Evolutionary conservation across 257 asterid species (phyloP).

Genomic region (Solanum rostratum): DNA sequence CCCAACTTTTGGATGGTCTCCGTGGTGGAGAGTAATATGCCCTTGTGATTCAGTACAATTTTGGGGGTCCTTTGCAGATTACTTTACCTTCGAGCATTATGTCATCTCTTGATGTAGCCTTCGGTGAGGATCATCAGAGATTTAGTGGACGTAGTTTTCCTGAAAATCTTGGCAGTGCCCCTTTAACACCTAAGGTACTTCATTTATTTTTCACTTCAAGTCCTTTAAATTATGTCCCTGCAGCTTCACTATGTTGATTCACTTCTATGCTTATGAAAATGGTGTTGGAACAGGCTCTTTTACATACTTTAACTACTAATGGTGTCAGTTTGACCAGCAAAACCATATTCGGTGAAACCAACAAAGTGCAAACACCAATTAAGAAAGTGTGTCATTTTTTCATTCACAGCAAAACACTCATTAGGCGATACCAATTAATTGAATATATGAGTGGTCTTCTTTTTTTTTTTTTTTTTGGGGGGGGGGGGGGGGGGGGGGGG

Average conservation of each 20-base stretch:
- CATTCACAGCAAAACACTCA: background rate
- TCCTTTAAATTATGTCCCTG: background rate
- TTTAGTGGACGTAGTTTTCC: conserved; percentile 67
- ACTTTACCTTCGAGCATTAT: conserved; percentile 65
- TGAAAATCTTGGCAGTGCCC: conserved; percentile 82
- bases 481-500: too few species aligned
- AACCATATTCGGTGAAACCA: background rate
- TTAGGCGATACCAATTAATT: background rate
- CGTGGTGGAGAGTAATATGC: background rate
- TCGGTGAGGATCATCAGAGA: conserved; percentile 29
- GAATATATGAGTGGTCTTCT: background rate
- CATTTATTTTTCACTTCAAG: conserved; percentile 23
- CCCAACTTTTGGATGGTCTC: background rate
- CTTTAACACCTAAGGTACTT: conserved; percentile 74
- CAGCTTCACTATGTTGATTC: background rate
- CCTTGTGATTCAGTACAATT: background rate
- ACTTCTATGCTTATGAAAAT: background rate
- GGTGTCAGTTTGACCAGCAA: background rate
- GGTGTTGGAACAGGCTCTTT: background rate
- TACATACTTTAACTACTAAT: background rate
- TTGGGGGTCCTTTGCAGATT: conserved; percentile 40
- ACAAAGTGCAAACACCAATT: background rate
- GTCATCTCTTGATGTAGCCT: conserved; percentile 55
- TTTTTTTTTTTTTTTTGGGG: too few species aligned
- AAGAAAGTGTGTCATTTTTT: background rate